phyloP scores from a whole-genome alignment of 1,284 basidiomycete species.

The Irpex lacteus region DNA sequence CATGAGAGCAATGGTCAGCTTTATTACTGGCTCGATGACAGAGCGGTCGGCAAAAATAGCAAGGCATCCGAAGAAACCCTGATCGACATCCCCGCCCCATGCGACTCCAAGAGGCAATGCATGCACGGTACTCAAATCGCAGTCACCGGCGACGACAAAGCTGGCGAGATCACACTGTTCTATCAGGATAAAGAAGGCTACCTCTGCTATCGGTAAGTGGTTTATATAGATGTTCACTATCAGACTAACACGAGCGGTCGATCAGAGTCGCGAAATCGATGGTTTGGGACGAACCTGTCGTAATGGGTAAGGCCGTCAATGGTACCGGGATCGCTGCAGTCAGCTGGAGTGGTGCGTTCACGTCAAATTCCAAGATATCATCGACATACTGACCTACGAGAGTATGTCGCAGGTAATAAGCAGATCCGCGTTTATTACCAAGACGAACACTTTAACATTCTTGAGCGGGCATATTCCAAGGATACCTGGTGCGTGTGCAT shows the following conservation, averaged over 20 bases:
- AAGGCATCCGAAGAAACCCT: background rate
- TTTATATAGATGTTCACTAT: background rate
- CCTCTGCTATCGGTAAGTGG: background rate
- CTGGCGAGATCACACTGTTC: background rate
- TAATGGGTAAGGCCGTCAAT: background rate
- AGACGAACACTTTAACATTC: background rate
- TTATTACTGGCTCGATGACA: background rate
- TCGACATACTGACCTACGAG: background rate
- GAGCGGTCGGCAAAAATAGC: background rate
- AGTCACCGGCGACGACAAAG: background rate
- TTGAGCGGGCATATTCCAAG: background rate
- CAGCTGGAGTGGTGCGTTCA: background rate
- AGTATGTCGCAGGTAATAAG: background rate
- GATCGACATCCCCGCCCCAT: background rate
- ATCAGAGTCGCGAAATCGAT: background rate
- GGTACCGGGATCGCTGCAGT: background rate
- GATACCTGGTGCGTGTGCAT: background rate
- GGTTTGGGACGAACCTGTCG: background rate
- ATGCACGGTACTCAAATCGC: background rate
- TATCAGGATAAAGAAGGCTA: background rate
- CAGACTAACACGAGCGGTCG: background rate
- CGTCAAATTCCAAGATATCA: background rate
- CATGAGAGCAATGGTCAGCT: background rate
- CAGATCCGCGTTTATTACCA: background rate
- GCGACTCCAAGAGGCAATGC: background rate